These are phyloP conservation scores for Podaxis sp. DNA, from an alignment of 768 basidiomycete genomes.

Conservation along the genomic window DNA sequence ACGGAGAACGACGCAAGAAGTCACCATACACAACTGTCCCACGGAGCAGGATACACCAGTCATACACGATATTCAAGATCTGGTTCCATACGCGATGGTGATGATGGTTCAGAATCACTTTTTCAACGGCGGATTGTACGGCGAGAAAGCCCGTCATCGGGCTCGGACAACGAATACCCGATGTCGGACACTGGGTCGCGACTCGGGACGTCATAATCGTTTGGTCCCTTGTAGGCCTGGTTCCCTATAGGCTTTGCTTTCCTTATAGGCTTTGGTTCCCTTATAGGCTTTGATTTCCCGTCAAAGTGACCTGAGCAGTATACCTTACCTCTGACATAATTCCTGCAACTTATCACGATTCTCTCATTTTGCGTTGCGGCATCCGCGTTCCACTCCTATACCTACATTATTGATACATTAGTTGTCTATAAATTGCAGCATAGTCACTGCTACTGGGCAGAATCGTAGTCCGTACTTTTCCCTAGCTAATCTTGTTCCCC, in stretches of 20 bases:
- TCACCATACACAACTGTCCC: constrained; percentile 3
- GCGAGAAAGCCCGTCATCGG: background rate
- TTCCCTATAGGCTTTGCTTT: too few species aligned
- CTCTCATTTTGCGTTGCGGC: background rate
- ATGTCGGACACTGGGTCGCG: background rate
- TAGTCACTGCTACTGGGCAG: too few species aligned
- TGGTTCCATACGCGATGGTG: background rate
- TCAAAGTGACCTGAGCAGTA: too few species aligned
- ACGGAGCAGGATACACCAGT: background rate
- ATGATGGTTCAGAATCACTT: background rate
- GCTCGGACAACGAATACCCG: background rate
- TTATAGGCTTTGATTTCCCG: too few species aligned
- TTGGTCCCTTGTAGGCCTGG: too few species aligned
- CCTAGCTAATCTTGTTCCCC: background rate
- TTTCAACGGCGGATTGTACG: background rate
- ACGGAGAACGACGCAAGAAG: background rate
- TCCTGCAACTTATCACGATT: background rate
- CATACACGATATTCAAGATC: background rate
- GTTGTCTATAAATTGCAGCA: too few species aligned
- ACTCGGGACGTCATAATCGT: background rate
- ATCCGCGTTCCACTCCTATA: background rate
- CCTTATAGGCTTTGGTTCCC: too few species aligned
- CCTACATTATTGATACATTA: background rate
- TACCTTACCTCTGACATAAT: background rate
- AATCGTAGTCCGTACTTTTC: too few species aligned